phyloP scores from a whole-genome alignment of 345 rosid genomes.

The Carallia pectinifolia region DNA sequence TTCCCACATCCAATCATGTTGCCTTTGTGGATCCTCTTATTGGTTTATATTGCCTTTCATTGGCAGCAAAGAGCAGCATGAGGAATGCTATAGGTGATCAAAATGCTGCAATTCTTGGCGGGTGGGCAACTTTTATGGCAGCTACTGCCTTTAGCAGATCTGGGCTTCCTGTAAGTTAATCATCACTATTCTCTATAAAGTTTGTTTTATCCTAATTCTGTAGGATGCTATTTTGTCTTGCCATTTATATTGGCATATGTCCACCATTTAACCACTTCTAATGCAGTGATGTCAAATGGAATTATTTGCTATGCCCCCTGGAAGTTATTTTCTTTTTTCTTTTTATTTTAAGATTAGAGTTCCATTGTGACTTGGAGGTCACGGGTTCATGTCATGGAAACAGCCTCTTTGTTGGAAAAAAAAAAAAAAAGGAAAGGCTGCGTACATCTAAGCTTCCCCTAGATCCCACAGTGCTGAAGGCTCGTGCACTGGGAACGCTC shows the following conservation, averaged over 20 bases:
- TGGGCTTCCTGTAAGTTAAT: constrained; percentile 87
- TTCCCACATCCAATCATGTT: constrained; percentile 49
- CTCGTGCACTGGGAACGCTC: too few relatives aligned
- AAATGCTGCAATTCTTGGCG: constrained; percentile 55
- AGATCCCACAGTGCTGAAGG: too few relatives aligned
- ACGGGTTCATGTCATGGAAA: too few relatives aligned
- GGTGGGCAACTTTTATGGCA: constrained; percentile 78
- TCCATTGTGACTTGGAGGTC: too few relatives aligned
- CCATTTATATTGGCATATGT: not conserved
- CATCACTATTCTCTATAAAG: constrained; percentile 1
- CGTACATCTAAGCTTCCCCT: too few relatives aligned
- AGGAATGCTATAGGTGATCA: constrained; percentile 72
- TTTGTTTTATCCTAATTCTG: not conserved
- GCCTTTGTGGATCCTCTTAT: constrained; percentile 78
- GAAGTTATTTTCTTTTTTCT: constrained; percentile 1
- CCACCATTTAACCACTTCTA: not conserved
- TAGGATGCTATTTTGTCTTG: not conserved
- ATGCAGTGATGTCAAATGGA: not conserved
- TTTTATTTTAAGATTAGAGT: constrained; percentile 27
- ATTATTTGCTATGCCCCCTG: not conserved
- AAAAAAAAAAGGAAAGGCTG: too few relatives aligned
- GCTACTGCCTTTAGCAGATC: constrained; percentile 74
- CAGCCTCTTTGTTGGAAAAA: too few relatives aligned
- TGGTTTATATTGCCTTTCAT: constrained; percentile 63
- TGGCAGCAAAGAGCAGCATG: constrained; percentile 55